Evolutionary conservation across 345 rosid species (phyloP), one percentile per base, ranked within the genome.

Genomic region (Punica granatum): DNA sequence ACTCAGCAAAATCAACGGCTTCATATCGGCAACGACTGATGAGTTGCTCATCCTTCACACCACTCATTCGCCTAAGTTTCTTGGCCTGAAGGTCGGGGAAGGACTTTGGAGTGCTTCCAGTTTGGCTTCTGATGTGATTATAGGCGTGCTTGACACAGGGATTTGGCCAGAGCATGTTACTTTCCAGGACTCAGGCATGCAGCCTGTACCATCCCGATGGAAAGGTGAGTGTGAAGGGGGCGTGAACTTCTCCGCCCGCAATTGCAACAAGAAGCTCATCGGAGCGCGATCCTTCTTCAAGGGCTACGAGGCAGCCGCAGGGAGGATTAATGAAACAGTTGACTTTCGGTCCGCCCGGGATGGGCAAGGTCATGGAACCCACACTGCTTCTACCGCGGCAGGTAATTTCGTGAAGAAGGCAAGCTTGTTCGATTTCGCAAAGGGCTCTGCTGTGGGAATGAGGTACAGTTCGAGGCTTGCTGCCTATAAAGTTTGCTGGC

Each of bases 111-210:
- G 63, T 65, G 15, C 64, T 41, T 53, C 79, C 1, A 82, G 72
- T 63, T 61, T 86, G 63, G 70, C 82, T 53, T 75, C 83, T 0
- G 89, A 92, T 39, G 85, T 86, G 31, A 86, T 92, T 58, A 63
- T 92, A 6, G 98, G 94, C 5, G 42, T 92, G 39, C 75, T 87
- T 7, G 92, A 88, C 69, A 83, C 83, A 0, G 98, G 96, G 63
- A 83, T 92, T 73, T 86, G 95, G 79, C 98, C 98, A 0, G 96
- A 90, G 49, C 95, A 88, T 67, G 77, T 76, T 49, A 85, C 88
- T 72, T 90, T 92, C 72, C 80, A 67, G 2, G 98, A 89, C 73
- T 43, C 68, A 0, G 90, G 86, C 69, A 33, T 92, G 77, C 41
- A 86, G 19, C 76, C 82, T 1, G 72, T 80, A 30, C 98, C 96